Evolutionary conservation across 495 filamentous ascomycete genomes (phyloP).

Genomic region (Neurospora sp.): DNA sequence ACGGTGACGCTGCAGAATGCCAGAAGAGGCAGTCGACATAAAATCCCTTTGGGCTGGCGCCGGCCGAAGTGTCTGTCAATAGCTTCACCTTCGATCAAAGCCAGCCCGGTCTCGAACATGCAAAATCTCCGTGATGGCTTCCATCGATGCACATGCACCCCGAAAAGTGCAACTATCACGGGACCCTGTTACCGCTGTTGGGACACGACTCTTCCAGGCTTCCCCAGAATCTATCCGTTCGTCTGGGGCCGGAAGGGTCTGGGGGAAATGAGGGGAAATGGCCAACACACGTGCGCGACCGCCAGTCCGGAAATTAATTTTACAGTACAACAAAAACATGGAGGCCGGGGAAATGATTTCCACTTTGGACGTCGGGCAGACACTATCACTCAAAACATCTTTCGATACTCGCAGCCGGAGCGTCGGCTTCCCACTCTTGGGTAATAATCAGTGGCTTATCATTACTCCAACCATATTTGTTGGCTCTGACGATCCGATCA

Average conservation of each 20-base stretch:
- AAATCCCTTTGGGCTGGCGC: background rate
- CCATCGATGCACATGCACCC: background rate
- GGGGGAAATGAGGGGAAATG: background rate
- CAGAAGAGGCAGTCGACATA: background rate
- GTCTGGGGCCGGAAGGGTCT: background rate
- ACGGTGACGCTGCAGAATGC: background rate
- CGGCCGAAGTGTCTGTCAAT: background rate
- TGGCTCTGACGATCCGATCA: background rate
- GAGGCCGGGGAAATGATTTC: background rate
- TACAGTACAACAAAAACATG: background rate
- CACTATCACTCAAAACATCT: background rate
- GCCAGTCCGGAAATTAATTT: background rate
- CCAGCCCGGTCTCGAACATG: background rate
- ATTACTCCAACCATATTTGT: background rate
- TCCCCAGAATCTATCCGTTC: background rate
- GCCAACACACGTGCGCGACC: background rate
- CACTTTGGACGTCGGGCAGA: background rate
- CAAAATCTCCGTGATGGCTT: background rate
- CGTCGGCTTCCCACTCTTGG: background rate
- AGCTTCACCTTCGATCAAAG: background rate
- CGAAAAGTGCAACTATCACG: background rate
- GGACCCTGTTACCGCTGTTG: background rate
- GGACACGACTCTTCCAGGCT: background rate
- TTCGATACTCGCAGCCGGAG: background rate
- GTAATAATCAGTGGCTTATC: background rate